phyloP scores from a whole-genome alignment of 352 stramenopile species.

The Phytophthora boehmeriae region DNA sequence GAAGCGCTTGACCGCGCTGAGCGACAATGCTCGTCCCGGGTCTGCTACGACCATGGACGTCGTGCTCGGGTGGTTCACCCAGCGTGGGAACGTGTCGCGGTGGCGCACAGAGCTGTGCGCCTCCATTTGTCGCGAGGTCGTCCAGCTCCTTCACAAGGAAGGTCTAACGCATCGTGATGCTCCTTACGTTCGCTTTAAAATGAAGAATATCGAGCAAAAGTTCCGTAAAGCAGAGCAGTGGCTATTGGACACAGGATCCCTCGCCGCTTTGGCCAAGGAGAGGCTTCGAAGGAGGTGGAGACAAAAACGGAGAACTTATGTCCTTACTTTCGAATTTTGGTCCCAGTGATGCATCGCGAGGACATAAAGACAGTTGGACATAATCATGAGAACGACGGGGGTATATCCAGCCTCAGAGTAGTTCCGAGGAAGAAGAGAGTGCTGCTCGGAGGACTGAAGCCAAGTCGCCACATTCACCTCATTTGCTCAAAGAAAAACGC shows the following conservation, averaged over 20 bases:
- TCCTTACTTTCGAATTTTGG: constrained; percentile 29
- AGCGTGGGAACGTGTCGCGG: constrained; percentile 38
- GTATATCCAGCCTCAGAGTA: not conserved
- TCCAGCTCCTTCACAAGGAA: constrained; percentile 24
- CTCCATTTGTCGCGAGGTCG: constrained; percentile 33
- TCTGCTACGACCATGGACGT: constrained; percentile 44
- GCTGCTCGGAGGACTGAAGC: too few species aligned
- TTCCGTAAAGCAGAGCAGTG: constrained; percentile 43
- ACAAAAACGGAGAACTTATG: constrained; percentile 34
- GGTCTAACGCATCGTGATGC: constrained; percentile 30
- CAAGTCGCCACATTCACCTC: too few species aligned
- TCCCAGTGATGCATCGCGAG: constrained; percentile 27
- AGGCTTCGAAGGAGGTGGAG: constrained; percentile 34
- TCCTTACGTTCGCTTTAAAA: constrained; percentile 37
- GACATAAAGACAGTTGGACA: not conserved
- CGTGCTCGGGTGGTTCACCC: constrained; percentile 41
- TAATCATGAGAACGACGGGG: not conserved
- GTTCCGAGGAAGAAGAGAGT: constrained; percentile 2
- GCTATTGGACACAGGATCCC: constrained; percentile 41
- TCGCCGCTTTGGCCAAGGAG: constrained; percentile 25
- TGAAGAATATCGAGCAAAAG: constrained; percentile 44
- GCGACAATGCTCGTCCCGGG: too few species aligned
- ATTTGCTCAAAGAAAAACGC: not conserved
- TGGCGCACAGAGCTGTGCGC: constrained; percentile 28
- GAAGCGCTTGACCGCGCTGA: too few species aligned